A percentile compares a stretch with the other conserved stretches of the same genome.
phyloP scores from a whole-genome alignment of 441 rosid genomes.

The Daphne laureola region DNA sequence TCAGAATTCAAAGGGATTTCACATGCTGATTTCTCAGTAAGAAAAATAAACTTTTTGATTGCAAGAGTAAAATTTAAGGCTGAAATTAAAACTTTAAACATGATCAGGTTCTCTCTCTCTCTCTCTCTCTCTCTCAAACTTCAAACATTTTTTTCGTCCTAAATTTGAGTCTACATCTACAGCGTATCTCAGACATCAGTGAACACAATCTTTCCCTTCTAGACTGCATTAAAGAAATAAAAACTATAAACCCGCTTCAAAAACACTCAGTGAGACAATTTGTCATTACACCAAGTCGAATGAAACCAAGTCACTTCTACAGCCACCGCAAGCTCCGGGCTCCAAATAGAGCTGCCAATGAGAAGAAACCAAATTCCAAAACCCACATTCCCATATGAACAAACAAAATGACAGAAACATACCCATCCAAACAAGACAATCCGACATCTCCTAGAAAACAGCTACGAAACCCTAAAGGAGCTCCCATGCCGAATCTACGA shows the following conservation, averaged over 20 bases:
- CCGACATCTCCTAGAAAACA: constrained; percentile 9
- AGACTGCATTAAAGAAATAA: neutral
- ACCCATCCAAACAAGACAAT: neutral
- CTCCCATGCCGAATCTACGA: constrained; percentile 1
- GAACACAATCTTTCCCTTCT: no score
- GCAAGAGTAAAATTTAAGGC: neutral
- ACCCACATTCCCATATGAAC: constrained; percentile 1
- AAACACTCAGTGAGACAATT: neutral
- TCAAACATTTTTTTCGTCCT: no score
- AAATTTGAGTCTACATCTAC: no score
- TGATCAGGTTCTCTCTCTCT: neutral
- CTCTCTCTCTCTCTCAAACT: no score
- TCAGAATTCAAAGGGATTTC: neutral
- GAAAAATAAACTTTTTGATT: neutral
- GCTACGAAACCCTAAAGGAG: constrained; percentile 8
- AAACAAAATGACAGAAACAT: neutral
- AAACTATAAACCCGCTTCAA: neutral
- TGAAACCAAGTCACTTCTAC: neutral
- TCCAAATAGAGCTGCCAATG: neutral
- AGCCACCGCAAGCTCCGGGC: neutral
- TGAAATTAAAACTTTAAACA: neutral
- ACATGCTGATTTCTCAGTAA: neutral
- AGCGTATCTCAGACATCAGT: no score
- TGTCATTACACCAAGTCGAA: neutral
- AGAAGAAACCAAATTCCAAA: neutral